These are phyloP conservation scores for Cytauxzoon felis DNA, from an alignment of 169 alveolate species.

Conservation along the genomic window DNA sequence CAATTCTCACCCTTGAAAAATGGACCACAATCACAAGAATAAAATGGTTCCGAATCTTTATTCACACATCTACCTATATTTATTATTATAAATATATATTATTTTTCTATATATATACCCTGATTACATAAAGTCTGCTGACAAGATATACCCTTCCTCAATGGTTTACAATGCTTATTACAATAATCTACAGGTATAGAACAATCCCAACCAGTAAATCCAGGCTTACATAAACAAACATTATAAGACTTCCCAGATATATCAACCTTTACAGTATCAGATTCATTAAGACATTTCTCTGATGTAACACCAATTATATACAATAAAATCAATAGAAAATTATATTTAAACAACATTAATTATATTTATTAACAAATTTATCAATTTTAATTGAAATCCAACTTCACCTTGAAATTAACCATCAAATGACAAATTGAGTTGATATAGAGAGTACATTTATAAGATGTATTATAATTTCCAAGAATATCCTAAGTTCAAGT, in stretches of 20 bases:
- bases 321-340: too few relatives aligned
- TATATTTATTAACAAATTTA: too few relatives aligned
- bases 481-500: too few relatives aligned
- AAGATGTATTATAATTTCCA: too few relatives aligned
- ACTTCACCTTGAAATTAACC: too few relatives aligned
- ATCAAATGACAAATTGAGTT: too few relatives aligned
- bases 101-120: conserved; percentile 12
- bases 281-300: conserved; percentile 31
- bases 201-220: conserved; percentile 64
- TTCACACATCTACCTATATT: conserved; percentile 62
- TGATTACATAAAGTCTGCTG: conserved; percentile 56
- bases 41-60: conserved; percentile 53
- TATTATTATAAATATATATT: not conserved
- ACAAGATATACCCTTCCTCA: conserved; percentile 37
- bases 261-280: conserved; percentile 28
- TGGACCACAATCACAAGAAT: conserved; percentile 74
- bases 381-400: too few relatives aligned
- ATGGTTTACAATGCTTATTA: conserved; percentile 50
- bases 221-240: conserved; percentile 51
- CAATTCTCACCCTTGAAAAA: conserved; percentile 71
- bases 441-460: too few relatives aligned
- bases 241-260: not conserved
- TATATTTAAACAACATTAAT: too few relatives aligned
- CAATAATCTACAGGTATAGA: conserved; percentile 41
- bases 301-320: too few relatives aligned